Evolutionary conservation across 2,329 filamentous ascomycete species (phyloP).

Genomic region (Fusarium sp.): DNA sequence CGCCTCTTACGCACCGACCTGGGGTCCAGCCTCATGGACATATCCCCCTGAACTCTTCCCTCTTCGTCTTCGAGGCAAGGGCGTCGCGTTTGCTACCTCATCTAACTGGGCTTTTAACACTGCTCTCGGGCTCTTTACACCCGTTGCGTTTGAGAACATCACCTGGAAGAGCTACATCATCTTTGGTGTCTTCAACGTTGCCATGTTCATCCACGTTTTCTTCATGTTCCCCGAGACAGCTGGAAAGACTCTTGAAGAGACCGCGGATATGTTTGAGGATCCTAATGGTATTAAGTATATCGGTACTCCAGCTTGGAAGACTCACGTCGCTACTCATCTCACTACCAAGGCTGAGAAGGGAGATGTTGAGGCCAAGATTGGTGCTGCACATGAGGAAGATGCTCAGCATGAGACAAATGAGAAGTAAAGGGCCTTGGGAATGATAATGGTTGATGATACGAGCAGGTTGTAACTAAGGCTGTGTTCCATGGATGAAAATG

Average conservation of each 20-base stretch:
- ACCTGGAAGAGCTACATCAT: constrained; percentile 35
- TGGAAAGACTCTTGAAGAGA: constrained; percentile 66
- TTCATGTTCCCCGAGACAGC: constrained; percentile 60
- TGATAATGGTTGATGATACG: not conserved
- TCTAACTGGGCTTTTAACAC: constrained; percentile 54
- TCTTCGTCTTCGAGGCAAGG: constrained; percentile 60
- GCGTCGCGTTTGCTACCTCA: constrained; percentile 61
- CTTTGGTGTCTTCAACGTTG: constrained; percentile 36
- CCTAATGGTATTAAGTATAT: constrained; percentile 30
- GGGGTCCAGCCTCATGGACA: constrained; percentile 60
- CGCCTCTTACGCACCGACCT: constrained; percentile 57
- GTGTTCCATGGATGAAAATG: not conserved
- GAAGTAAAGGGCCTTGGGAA: not conserved
- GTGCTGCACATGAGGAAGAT: constrained; percentile 4
- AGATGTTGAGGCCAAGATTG: constrained; percentile 35
- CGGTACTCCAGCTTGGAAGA: constrained; percentile 39
- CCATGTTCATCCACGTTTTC: constrained; percentile 45
- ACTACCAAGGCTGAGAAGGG: constrained; percentile 28
- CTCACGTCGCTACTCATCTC: constrained; percentile 5
- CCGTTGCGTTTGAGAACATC: constrained; percentile 41
- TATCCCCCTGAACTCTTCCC: constrained; percentile 69
- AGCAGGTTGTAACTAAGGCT: not conserved
- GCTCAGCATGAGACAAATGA: not conserved
- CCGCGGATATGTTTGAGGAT: constrained; percentile 57
- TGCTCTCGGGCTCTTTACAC: constrained; percentile 49